Evolutionary conservation across 1,284 basidiomycete genomes (phyloP).

Genomic region (Calocybe gambosa): DNA sequence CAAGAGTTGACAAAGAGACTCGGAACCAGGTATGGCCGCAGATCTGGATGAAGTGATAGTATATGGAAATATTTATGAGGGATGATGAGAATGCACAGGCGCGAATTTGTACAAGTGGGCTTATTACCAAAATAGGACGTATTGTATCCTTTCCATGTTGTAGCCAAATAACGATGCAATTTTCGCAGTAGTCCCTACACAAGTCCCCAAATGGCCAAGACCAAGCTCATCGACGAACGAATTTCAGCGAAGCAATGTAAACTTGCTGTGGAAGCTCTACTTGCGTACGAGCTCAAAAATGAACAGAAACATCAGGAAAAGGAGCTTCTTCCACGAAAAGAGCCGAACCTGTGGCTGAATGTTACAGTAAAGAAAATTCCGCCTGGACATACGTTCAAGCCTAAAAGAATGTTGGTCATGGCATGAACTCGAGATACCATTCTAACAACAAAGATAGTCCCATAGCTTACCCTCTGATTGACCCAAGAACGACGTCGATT

Average conservation of each 20-base stretch:
- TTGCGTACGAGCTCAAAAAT: conserved; percentile 61
- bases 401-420: conserved; percentile 70
- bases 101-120: neutral
- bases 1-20: conserved; percentile 5
- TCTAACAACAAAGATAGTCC: conserved; percentile 41
- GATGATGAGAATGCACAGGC: conserved; percentile 1
- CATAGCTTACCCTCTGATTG: conserved; percentile 76
- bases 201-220: too few species aligned
- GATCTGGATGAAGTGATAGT: conserved; percentile 19
- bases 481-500: conserved; percentile 71
- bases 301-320: conserved; percentile 61
- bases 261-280: conserved; percentile 72
- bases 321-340: conserved; percentile 74
- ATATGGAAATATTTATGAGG: conserved; percentile 19
- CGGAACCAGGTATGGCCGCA: conserved; percentile 15
- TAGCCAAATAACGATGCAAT: conserved; percentile 17
- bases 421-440: neutral
- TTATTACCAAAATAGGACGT: neutral
- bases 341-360: conserved; percentile 82
- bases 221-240: conserved; percentile 57
- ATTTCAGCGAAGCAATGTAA: conserved; percentile 72
- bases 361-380: conserved; percentile 79
- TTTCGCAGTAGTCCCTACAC: too few species aligned
- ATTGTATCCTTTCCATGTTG: conserved; percentile 1
- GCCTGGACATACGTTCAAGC: conserved; percentile 74